Evolutionary conservation across 2,329 filamentous ascomycete genomes (phyloP).

Genomic region (Diplodia mutila): DNA sequence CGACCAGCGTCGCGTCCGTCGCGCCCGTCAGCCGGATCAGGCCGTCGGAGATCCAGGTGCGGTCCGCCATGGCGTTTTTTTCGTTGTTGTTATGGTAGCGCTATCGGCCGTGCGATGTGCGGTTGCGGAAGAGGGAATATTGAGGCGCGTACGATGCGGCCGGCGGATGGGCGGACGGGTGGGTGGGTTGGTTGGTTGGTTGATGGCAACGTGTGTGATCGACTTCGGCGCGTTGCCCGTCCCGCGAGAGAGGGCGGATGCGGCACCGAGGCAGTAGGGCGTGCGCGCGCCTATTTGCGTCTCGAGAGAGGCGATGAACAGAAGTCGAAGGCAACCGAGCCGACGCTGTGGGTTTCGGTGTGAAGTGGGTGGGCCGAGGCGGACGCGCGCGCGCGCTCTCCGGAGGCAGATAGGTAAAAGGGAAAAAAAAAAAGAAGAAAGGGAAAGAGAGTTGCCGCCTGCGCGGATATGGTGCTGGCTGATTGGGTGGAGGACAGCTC

Average conservation of each 20-base stretch:
- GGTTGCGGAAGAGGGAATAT: too few species aligned
- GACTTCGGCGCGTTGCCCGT: too few species aligned
- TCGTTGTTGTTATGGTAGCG: neutral
- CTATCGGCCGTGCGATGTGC: too few species aligned
- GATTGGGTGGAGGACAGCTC: neutral
- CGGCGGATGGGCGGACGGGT: too few species aligned
- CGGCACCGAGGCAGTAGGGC: neutral
- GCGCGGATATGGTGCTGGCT: neutral
- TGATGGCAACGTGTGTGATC: too few species aligned
- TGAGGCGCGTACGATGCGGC: too few species aligned
- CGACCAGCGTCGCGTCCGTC: conserved; percentile 59
- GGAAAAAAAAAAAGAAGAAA: neutral
- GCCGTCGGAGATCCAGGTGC: conserved; percentile 51
- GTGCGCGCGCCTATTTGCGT: neutral
- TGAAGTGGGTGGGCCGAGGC: neutral
- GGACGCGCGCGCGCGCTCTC: neutral
- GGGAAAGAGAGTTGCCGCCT: neutral
- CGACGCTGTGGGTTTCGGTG: too few species aligned
- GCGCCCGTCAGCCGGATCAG: conserved; percentile 58
- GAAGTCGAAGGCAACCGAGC: neutral
- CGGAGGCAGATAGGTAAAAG: too few species aligned
- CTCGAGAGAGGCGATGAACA: neutral
- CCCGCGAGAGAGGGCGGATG: too few species aligned
- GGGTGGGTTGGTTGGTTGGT: too few species aligned
- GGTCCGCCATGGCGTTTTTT: neutral